Conservation (phyloP, 169 alveolate genomes). For the Eimeria sp. region DNA sequence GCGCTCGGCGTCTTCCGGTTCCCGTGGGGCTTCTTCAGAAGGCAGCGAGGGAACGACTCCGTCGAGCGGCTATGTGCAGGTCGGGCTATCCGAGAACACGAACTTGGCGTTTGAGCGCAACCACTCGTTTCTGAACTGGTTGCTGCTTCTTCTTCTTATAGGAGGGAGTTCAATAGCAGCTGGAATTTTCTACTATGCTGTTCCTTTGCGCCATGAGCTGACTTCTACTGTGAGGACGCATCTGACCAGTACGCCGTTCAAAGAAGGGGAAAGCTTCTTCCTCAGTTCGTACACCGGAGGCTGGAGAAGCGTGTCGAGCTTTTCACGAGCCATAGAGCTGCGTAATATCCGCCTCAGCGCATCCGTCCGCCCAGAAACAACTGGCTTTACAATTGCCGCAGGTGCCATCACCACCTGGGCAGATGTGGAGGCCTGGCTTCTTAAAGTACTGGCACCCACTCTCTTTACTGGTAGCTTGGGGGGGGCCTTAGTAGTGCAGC, state of each 20-base stretch:
- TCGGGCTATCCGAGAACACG: conserved; percentile 65
- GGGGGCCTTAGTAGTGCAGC: conserved; percentile 49
- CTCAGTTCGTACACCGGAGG: conserved; percentile 44
- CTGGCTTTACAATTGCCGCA: conserved; percentile 57
- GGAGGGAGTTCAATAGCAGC: conserved; percentile 42
- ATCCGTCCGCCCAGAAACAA: conserved; percentile 2
- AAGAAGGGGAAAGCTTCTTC: conserved; percentile 29
- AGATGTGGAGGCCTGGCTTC: conserved; percentile 77
- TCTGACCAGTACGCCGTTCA: conserved; percentile 68
- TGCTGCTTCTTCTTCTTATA: conserved; percentile 33
- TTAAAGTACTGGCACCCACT: conserved; percentile 72
- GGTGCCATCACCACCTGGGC: conserved; percentile 75
- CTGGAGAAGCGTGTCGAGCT: conserved; percentile 41
- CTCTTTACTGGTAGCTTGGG: conserved; percentile 71
- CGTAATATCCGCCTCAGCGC: not conserved
- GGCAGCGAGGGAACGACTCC: conserved; percentile 34
- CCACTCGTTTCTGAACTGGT: conserved; percentile 54
- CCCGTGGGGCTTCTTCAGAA: conserved; percentile 38
- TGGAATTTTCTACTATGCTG: conserved; percentile 37
- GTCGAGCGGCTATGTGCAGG: conserved; percentile 54
- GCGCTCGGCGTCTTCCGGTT: conserved; percentile 18
- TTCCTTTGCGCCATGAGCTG: conserved; percentile 63
- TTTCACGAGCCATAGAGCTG: conserved; percentile 39
- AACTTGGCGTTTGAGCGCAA: conserved; percentile 48
- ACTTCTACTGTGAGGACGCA: conserved; percentile 48